These are phyloP conservation scores for Cucurbita maxima DNA, from an alignment of 306 rosid genomes.

Conservation along the genomic window DNA sequence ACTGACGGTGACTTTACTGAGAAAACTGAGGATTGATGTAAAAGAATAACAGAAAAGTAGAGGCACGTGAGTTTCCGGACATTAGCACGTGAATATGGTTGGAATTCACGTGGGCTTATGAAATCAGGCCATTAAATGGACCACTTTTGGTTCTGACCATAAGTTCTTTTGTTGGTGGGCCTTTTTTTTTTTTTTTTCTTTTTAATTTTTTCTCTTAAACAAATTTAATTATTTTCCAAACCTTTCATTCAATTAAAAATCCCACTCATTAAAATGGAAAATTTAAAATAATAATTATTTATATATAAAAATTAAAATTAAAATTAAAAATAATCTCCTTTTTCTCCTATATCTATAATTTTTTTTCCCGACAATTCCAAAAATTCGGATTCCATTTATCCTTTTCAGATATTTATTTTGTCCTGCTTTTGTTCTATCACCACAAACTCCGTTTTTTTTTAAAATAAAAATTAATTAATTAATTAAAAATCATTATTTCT, in stretches of 20 bases:
- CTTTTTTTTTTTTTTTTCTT: background rate
- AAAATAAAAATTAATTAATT: too few species aligned
- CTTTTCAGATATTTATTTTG: background rate
- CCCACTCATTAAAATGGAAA: too few species aligned
- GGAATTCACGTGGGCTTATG: conserved; percentile 5
- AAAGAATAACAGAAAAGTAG: background rate
- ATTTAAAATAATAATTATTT: too few species aligned
- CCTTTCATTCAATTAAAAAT: too few species aligned
- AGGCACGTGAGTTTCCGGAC: conserved; percentile 2
- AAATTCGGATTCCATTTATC: background rate
- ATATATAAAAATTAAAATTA: too few species aligned
- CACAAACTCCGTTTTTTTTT: background rate
- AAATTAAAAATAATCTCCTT: background rate
- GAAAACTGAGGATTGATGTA: background rate
- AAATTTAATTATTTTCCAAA: too few species aligned
- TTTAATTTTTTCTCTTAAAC: background rate
- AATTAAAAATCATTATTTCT: background rate
- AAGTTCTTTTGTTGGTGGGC: background rate
- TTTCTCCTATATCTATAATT: background rate
- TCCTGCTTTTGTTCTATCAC: background rate
- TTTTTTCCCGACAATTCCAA: background rate
- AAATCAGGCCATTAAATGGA: background rate
- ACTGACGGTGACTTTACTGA: too few species aligned
- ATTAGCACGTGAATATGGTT: background rate
- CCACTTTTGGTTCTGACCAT: background rate